Evolutionary conservation across 1,139 yeast species (phyloP), one percentile per base, ranked within the genome.

Genomic region (Saccharomyces hybrid): DNA sequence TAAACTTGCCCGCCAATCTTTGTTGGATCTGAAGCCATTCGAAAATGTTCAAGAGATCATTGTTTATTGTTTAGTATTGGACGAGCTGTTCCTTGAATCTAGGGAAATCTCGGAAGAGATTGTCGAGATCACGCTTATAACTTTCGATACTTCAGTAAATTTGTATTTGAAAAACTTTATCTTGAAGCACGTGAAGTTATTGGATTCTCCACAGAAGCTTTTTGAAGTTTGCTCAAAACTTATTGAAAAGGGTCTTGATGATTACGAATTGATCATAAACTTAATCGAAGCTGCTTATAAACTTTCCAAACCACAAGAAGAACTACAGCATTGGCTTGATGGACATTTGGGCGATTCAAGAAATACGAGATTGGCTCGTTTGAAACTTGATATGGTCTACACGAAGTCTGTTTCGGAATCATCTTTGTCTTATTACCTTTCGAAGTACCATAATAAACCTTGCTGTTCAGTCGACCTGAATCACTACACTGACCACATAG

Each of bases 131-230:
- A 61, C 68, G 14, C 42, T 62, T 14, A 65, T 64, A 3, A 58
- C 55, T 16, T 58, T 69, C 49, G 53, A 60, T 16, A 57, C 54
- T 2, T 61, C 65, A 21, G 64, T 68, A 8, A 68, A 69, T 54
- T 54, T 70, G 28, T 65, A 66, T 42, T 55, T 67, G 55, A 70
- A 70, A 52, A 67, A 68, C 53, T 64, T 66, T 32, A 52, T 70
- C 44, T 19, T 70, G 29, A 62, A 55, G 47, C 63, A 66, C 52
- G 55, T 63, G 24, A 38, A 48, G 3, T 51, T 47, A 8, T 47
- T 60, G 3, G 55, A 57, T 12, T 58, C 63, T 26, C 49, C 57
- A 26, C 52, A 57, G 7, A 46, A 53, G 14, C 46, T 63, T 51
- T 60, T 59, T 52, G 56, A 58, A 2, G 52, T 56, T 34, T 66